These are phyloP conservation scores for Letharia lupina DNA, from an alignment of 495 filamentous ascomycete genomes.

Conservation along the genomic window DNA sequence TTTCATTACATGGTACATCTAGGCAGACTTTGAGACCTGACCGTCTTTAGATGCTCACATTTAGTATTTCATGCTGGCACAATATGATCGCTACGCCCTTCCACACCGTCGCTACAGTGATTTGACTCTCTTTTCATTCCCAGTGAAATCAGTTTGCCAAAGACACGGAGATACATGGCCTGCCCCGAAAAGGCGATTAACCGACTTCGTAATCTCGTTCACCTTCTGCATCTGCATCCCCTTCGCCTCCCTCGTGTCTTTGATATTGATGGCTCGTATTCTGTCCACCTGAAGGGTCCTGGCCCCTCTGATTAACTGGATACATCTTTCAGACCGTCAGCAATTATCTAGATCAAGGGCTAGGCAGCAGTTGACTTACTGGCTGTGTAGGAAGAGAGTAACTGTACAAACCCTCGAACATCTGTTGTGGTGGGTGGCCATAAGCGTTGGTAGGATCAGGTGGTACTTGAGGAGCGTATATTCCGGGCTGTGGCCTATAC, in stretches of 20 bases:
- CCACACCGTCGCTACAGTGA: background rate
- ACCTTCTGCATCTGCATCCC: conserved; percentile 50
- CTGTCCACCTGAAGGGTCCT: conserved; percentile 35
- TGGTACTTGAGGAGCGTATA: conserved; percentile 74
- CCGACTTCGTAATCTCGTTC: conserved; percentile 50
- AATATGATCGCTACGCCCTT: background rate
- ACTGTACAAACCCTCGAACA: conserved; percentile 85
- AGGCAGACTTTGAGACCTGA: background rate
- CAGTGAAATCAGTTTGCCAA: background rate
- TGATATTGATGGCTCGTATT: conserved; percentile 36
- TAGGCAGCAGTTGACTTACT: conserved; percentile 42
- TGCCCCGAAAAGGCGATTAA: background rate
- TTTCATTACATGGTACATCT: background rate
- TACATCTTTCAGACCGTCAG: conserved; percentile 41
- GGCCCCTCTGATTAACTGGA: conserved; percentile 45
- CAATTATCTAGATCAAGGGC: background rate
- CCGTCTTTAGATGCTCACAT: background rate
- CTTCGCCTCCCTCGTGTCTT: conserved; percentile 43
- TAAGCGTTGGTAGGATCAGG: conserved; percentile 60
- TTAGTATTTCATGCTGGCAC: background rate
- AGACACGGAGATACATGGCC: background rate
- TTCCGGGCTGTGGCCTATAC: conserved; percentile 62
- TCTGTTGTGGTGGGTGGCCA: conserved; percentile 63
- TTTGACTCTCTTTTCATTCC: background rate
- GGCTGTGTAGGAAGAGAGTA: conserved; percentile 81